These are phyloP conservation scores for Nicotiana knightiana DNA, from an alignment of 257 asterid genomes.

Conservation along the genomic window DNA sequence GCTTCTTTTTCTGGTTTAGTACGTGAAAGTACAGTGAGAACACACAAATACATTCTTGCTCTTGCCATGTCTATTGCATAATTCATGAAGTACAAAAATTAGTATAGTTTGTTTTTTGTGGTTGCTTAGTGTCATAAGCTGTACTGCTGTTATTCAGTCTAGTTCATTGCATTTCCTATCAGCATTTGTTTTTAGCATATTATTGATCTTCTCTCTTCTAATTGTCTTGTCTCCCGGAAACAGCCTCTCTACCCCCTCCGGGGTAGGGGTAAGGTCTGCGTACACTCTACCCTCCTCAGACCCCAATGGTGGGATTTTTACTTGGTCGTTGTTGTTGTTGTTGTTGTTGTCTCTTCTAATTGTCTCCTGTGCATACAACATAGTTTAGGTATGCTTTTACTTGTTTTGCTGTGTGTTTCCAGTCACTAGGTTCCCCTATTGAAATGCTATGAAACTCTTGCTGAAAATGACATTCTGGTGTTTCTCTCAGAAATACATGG, in stretches of 20 bases:
- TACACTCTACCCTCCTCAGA: no score
- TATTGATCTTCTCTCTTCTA: not conserved
- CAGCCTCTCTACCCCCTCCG: no score
- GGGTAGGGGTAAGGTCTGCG: no score
- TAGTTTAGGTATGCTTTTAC: not conserved
- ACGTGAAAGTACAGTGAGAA: not conserved
- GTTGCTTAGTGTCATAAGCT: not conserved
- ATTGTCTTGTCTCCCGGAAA: not conserved
- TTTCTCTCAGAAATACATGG: constrained; percentile 73
- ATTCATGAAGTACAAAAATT: not conserved
- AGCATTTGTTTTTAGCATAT: not conserved
- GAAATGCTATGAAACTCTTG: not conserved
- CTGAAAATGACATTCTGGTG: not conserved
- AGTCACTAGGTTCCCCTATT: not conserved
- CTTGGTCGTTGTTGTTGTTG: no score
- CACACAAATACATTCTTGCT: not conserved
- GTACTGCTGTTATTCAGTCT: not conserved
- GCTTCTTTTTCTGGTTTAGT: not conserved
- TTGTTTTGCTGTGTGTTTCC: not conserved
- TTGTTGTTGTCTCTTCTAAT: not conserved
- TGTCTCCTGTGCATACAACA: not conserved
- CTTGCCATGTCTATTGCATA: not conserved
- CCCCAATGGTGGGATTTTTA: no score
- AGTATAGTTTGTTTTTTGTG: not conserved
- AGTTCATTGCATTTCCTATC: not conserved